These are phyloP conservation scores for Calendula officinalis DNA, from an alignment of 129 eudicot species.

Conservation along the genomic window DNA sequence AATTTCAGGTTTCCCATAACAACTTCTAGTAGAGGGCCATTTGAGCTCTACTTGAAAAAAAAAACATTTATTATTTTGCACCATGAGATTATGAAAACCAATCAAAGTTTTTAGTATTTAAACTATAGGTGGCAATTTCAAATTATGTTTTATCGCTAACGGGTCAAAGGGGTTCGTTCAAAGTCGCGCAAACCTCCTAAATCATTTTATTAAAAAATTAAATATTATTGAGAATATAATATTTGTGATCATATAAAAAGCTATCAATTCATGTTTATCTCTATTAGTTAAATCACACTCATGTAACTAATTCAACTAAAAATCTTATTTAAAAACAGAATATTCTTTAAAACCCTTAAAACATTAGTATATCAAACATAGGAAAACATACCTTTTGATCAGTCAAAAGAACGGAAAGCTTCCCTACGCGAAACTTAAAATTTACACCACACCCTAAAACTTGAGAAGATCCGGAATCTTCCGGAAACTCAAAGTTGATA, in stretches of 20 bases:
- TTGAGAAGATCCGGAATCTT: slow-evolving; percentile 41
- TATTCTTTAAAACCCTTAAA: no score
- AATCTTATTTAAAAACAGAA: no score
- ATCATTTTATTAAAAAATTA: no score
- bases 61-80: slow-evolving; percentile 2
- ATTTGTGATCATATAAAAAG: no score
- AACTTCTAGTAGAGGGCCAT: slow-evolving; percentile 77
- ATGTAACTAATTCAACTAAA: no score
- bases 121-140: not conserved
- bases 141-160: not conserved
- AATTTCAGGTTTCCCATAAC: slow-evolving; percentile 48
- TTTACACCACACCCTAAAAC: slow-evolving; percentile 33
- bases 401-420: slow-evolving; percentile 66
- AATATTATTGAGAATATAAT: no score
- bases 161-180: no score
- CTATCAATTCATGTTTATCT: no score
- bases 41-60: slow-evolving; percentile 62
- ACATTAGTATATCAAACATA: not conserved
- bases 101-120: not conserved
- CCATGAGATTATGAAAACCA: not conserved
- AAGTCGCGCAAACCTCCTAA: no score
- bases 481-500: slow-evolving; percentile 42
- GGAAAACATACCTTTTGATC: slow-evolving; percentile 69
- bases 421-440: slow-evolving; percentile 48
- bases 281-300: no score